Conservation (phyloP, 1,284 basidiomycete species). For the Fomitopsis schrenkii region DNA sequence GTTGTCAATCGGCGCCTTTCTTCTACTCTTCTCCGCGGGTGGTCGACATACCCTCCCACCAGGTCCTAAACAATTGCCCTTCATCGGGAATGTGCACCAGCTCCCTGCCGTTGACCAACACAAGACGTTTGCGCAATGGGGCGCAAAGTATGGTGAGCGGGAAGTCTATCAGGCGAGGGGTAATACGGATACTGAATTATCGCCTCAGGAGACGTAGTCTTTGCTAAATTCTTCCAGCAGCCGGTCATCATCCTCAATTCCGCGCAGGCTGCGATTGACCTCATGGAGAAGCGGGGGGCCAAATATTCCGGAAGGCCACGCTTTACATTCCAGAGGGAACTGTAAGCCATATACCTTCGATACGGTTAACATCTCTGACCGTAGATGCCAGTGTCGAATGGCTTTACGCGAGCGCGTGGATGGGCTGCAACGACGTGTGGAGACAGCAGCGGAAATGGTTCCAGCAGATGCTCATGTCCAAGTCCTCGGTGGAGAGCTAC, state of each 20-base stretch:
- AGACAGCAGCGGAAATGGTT: constrained; percentile 28
- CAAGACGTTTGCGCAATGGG: constrained; percentile 18
- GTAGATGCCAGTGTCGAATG: constrained; percentile 6
- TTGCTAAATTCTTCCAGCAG: constrained; percentile 29
- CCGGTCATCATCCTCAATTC: constrained; percentile 36
- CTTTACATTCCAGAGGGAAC: constrained; percentile 22
- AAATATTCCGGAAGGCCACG: constrained; percentile 36
- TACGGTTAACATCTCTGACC: too few species aligned
- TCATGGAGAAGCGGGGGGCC: constrained; percentile 37
- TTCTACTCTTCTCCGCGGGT: too few species aligned
- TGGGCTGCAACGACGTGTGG: constrained; percentile 25
- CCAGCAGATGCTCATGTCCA: constrained; percentile 24
- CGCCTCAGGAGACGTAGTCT: constrained; percentile 32
- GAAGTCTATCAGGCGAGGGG: too few species aligned
- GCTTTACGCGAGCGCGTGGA: constrained; percentile 19
- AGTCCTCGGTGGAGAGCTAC: constrained; percentile 18
- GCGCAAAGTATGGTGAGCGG: constrained; percentile 12
- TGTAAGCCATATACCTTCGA: constrained; percentile 16
- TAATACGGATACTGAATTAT: neutral
- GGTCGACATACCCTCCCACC: constrained; percentile 9
- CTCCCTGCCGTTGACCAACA: constrained; percentile 19
- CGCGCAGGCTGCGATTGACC: constrained; percentile 29
- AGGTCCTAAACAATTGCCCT: constrained; percentile 15
- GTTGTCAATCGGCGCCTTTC: too few species aligned
- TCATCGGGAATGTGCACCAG: constrained; percentile 21